phyloP scores from a whole-genome alignment of 1,284 basidiomycete species.

The Naganishia liquefaciens region DNA sequence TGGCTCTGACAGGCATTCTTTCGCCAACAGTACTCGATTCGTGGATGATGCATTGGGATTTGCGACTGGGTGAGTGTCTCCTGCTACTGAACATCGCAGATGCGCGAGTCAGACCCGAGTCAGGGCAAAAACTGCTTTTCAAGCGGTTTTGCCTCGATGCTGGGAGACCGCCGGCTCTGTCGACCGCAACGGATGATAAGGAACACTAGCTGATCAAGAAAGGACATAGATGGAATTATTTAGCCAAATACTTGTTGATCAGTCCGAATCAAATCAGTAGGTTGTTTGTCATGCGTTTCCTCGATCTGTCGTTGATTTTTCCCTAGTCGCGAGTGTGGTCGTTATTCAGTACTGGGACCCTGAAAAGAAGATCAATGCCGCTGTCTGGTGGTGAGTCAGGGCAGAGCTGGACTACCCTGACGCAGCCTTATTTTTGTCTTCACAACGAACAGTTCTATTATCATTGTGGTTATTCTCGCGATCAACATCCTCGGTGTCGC shows the following conservation, averaged over 20 bases:
- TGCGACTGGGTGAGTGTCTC: constrained; percentile 38
- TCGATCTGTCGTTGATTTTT: constrained; percentile 55
- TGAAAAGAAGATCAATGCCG: constrained; percentile 23
- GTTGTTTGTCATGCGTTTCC: neutral
- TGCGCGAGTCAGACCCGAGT: too few species aligned
- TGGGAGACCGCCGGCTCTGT: too few species aligned
- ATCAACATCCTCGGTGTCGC: constrained; percentile 57
- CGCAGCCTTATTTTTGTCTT: constrained; percentile 45
- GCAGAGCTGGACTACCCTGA: neutral
- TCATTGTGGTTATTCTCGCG: constrained; percentile 48
- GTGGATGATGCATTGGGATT: constrained; percentile 55
- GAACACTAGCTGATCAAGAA: too few species aligned
- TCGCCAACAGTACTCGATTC: constrained; percentile 50
- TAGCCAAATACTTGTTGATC: constrained; percentile 51
- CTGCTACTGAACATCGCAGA: too few species aligned
- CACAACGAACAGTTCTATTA: constrained; percentile 43
- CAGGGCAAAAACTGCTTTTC: too few species aligned
- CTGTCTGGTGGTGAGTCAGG: constrained; percentile 18
- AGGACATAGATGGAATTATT: constrained; percentile 41
- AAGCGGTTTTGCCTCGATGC: too few species aligned
- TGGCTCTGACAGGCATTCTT: too few species aligned
- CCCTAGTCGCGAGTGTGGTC: constrained; percentile 64
- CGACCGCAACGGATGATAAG: too few species aligned
- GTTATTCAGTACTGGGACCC: constrained; percentile 34
- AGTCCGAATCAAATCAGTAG: constrained; percentile 52